Evolutionary conservation across 2,329 filamentous ascomycete species (phyloP), one percentile per base, ranked within the genome.

Genomic region (Claviceps pazoutovae): DNA sequence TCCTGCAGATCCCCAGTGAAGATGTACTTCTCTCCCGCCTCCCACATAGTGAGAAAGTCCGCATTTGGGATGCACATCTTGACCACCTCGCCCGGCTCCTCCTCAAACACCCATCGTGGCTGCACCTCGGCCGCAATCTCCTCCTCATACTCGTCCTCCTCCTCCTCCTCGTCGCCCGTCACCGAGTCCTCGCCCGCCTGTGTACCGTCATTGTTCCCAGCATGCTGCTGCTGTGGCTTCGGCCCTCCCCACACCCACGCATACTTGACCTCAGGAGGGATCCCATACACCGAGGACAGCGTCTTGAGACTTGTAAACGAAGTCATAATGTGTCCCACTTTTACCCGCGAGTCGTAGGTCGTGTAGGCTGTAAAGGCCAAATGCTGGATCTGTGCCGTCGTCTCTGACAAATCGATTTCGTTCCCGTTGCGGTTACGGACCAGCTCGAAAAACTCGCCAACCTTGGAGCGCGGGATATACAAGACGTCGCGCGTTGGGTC

Each of bases 351-450:
- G 53, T 61, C 58, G 52, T 63, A 63, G 4, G 57, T 58, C 17
- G 56, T 60, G 26, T 59, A 60, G 2, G 60, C 60, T 0, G 62
- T 58, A 4, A 65, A 30, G 2, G 60, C 61, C 4, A 65, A 56
- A 41, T 59, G 44, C 5, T 13, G 47, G 39, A 64, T 49, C 42
- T 38, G 44, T 3, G 43, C 45, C 26, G 55, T 54, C 30, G 57
- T 42, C 16, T 36, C 48, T n/a, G 51, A 37, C 1, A 49, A 19
- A 4, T 30, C 30, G 30, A 30, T 9, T 4, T 30, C 30, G 30
- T 30, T 30, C 5, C 34, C 53, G 3, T 21, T 49, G 47, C 47
- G 38, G n/a, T 54, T 26, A 26, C 21, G 45, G 9, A 36, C 36
- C 26, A 54, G 47, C 43, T 50, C 21, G 48, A 41, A 14, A 36